Conservation (phyloP, 2,329 filamentous ascomycete genomes). For the Aspergillus sp. region DNA sequence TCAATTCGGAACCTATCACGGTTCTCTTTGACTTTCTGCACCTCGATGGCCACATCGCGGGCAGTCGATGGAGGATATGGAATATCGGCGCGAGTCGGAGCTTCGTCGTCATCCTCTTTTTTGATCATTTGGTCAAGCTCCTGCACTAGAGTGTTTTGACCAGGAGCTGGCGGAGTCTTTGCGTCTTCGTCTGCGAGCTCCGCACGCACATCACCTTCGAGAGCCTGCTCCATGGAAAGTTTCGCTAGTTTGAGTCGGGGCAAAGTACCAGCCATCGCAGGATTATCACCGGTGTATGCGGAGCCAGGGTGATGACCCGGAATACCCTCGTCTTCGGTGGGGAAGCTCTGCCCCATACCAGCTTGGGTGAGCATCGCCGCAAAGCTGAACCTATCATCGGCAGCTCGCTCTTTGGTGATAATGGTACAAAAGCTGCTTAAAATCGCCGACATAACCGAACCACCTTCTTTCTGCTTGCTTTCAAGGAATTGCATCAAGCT, state of each 20-base stretch:
- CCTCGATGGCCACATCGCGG: slow-evolving; percentile 88
- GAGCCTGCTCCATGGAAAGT: slow-evolving; percentile 76
- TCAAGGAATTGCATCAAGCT: slow-evolving; percentile 87
- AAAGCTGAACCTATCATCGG: slow-evolving; percentile 60
- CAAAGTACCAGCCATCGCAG: slow-evolving; percentile 56
- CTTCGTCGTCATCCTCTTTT: slow-evolving; percentile 83
- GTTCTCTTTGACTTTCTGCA: slow-evolving; percentile 90
- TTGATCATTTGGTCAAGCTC: slow-evolving; percentile 88
- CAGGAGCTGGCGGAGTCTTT: slow-evolving; percentile 69
- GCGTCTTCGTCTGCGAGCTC: slow-evolving; percentile 84
- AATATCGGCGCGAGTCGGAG: slow-evolving; percentile 72
- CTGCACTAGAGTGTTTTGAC: slow-evolving; percentile 73
- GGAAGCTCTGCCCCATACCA: slow-evolving; percentile 56
- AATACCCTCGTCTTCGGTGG: slow-evolving; percentile 68
- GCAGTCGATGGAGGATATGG: slow-evolving; percentile 86
- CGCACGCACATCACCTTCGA: slow-evolving; percentile 81
- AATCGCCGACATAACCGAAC: slow-evolving; percentile 73
- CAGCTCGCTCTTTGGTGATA: slow-evolving; percentile 58
- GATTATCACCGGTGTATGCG: slow-evolving; percentile 59
- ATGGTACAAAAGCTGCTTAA: slow-evolving; percentile 63
- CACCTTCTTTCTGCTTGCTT: slow-evolving; percentile 78
- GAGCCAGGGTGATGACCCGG: slow-evolving; percentile 67
- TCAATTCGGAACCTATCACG: slow-evolving; percentile 90
- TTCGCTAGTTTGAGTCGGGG: slow-evolving; percentile 73
- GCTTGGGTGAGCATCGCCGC: slow-evolving; percentile 59